Percentiles rank a stretch among this genome's conserved stretches.
phyloP scores from a whole-genome alignment of 768 basidiomycete species.

The Lactarius vividus region DNA sequence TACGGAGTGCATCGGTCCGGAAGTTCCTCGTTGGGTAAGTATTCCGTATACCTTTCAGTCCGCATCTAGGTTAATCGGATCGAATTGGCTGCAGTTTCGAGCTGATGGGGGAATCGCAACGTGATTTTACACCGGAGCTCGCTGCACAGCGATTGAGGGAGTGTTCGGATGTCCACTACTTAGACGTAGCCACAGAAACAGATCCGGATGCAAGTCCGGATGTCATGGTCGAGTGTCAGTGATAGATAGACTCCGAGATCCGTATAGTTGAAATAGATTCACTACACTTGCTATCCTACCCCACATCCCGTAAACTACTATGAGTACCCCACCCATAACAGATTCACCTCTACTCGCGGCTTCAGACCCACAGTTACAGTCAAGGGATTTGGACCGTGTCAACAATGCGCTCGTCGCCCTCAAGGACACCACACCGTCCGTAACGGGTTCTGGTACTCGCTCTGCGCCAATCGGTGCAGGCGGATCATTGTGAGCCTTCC shows the following conservation, averaged over 20 bases:
- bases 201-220: neutral
- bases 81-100: slow-evolving; percentile 58
- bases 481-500: slow-evolving; percentile 60
- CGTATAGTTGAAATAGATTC: neutral
- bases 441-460: slow-evolving; percentile 4
- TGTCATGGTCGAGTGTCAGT: neutral
- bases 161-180: slow-evolving; percentile 61
- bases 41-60: slow-evolving; percentile 30
- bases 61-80: neutral
- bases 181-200: slow-evolving; percentile 28
- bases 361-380: slow-evolving; percentile 6
- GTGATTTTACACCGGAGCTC: slow-evolving; percentile 87
- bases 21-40: slow-evolving; percentile 86
- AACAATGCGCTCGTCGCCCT: slow-evolving; percentile 9
- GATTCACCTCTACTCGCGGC: neutral
- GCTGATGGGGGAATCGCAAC: slow-evolving; percentile 85
- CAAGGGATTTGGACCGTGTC: slow-evolving; percentile 16
- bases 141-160: slow-evolving; percentile 66
- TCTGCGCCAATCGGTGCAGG: slow-evolving; percentile 61
- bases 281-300: neutral
- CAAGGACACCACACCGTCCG: slow-evolving; percentile 1
- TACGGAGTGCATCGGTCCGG: slow-evolving; percentile 76
- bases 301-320: slow-evolving; percentile 3
- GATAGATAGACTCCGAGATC: neutral
- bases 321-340: slow-evolving; percentile 7